A percentile compares a stretch with the other conserved stretches of the same genome.
Evolutionary conservation across 768 basidiomycete species (phyloP).

Genomic region (Leccinum truebloodii): DNA sequence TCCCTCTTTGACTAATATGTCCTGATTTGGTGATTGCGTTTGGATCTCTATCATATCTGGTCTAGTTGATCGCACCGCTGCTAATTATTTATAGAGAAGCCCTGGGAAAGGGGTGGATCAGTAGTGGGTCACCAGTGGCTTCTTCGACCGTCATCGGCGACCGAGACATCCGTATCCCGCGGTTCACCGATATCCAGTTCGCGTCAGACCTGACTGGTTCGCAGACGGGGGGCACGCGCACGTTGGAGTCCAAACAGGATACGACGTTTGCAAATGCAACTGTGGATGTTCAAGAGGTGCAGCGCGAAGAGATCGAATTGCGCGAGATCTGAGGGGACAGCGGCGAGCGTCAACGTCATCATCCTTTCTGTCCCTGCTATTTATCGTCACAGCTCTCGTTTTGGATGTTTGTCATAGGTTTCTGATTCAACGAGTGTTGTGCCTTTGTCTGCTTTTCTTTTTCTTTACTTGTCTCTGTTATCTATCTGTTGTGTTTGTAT

Average conservation of each 20-base stretch:
- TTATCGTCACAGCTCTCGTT: neutral
- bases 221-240: neutral
- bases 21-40: no score
- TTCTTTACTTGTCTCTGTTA: neutral
- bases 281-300: conserved; percentile 60
- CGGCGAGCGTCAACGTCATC: neutral
- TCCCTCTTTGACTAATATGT: no score
- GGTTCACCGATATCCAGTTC: conserved; percentile 28
- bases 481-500: neutral
- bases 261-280: neutral
- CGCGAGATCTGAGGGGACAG: neutral
- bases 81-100: conserved; percentile 42
- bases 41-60: no score
- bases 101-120: conserved; percentile 38
- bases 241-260: conserved; percentile 14
- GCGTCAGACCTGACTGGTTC: conserved; percentile 14
- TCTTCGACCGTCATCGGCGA: conserved; percentile 4
- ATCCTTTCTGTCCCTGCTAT: neutral
- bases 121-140: conserved; percentile 9
- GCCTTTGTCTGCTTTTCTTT: neutral
- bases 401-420: neutral
- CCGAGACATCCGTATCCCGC: conserved; percentile 13
- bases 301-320: conserved; percentile 48
- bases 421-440: neutral
- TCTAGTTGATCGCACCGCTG: conserved; percentile 39